Evolutionary conservation across 108 stramenopile species (phyloP), one percentile per base, ranked within the genome.

Genomic region (Epipyxis sp.): DNA sequence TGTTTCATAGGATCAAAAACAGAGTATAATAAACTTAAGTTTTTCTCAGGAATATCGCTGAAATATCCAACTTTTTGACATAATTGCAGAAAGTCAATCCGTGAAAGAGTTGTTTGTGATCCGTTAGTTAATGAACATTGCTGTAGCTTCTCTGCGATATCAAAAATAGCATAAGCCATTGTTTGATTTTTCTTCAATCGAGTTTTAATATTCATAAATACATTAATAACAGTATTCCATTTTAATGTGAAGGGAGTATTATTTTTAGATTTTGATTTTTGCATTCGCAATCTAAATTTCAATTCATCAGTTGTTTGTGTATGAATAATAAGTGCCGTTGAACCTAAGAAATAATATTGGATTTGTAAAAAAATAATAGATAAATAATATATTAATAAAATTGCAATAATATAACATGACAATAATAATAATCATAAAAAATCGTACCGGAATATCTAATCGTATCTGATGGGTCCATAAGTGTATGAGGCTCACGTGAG

Each of bases 391-490:
- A n/a, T n/a, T n/a, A n/a, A n/a, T n/a, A n/a, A n/a, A n/a, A n/a
- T n/a, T n/a, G n/a, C n/a, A n/a, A n/a, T n/a, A n/a, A n/a, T n/a
- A n/a, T n/a, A n/a, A n/a, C n/a, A n/a, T n/a, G n/a, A n/a, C n/a
- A n/a, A n/a, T n/a, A n/a, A n/a, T n/a, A n/a, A n/a, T n/a, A n/a
- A n/a, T n/a, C n/a, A n/a, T n/a, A n/a, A n/a, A n/a, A n/a, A n/a
- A n/a, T n/a, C n/a, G n/a, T n/a, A n/a, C n/a, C n/a, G 41, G 71
- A 74, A 42, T 74, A 74, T 10, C 71, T 37, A 37, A 74, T 74
- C 6, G 32, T 27, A 42, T 74, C 71, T 13, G 13, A 43, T 6
- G 71, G 71, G 25, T 74, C 71, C 3, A 74, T 10, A 16, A 74
- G 50, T 10, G 46, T 50, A 20, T 50, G 46, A 13, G 46, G 13